Base-by-base conservation (phyloP, 78 protist genomes). In the Dictyostelium capitatum region DNA sequence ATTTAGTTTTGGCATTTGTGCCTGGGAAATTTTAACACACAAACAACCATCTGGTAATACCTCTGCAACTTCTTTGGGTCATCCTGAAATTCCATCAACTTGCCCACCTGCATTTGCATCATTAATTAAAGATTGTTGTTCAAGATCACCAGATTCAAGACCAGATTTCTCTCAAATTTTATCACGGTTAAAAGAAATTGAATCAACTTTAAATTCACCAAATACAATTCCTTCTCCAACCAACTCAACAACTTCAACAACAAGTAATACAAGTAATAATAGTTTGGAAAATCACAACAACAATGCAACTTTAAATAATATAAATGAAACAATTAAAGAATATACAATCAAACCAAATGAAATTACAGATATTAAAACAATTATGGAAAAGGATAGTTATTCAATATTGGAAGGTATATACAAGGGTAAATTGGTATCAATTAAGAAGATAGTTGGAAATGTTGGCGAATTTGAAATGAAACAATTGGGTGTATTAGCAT, bases 1-100 rank as follows among this genome's bases (percentile, higher is more conserved):
- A 0, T 90, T 46, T 75, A 82, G 91, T 37, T 90, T 90, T 90
- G 95, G 95, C 28, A 69, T 90, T 3, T 87, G 79, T 17, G 37
- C 79, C 6, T 90, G 95, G 95, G 91, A 90, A n/a, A 79, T 90
- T 32, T 41, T 90, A 1, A 90, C 95, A 2, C 82, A 79, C 0
- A 78, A 90, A 53, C 65, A 79, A 47, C 95, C 95, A 23, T 19
- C 37, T 7, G 79, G 84, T 30, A 87, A 87, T 19, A 65, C 37
- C 0, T 10, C 83, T 1, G 41, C 30, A 6, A 65, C 83, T 17
- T 25, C 20, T 3, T 10, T 19, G 0, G 92, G 92, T 30, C 73
- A 74, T 28, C 93, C 93, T 5, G 93, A 78, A 17, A 50, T 87
- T 0, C 93, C 93, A 6, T 3, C 75, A 15, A 64, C 15, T 51